Conservation (phyloP, 192 early-diverging fungal species). For the Backusella tuberculispora region DNA sequence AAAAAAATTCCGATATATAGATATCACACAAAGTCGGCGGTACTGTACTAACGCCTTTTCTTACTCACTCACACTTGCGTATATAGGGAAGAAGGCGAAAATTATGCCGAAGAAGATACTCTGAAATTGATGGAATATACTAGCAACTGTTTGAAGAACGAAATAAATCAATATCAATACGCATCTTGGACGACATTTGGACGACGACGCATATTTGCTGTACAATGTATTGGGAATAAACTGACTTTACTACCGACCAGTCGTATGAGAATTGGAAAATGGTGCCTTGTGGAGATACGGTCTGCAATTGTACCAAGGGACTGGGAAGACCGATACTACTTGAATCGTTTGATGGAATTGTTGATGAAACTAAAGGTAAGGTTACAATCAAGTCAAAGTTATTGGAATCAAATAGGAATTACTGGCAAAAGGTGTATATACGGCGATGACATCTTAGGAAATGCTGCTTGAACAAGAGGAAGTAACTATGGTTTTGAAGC, state of each 20-base stretch:
- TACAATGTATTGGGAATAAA: slow-evolving; percentile 17
- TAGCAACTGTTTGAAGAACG: slow-evolving; percentile 10
- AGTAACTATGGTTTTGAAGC: background rate
- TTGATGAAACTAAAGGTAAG: slow-evolving; percentile 19
- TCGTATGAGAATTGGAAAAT: slow-evolving; percentile 14
- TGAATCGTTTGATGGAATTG: slow-evolving; percentile 17
- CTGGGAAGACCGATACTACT: slow-evolving; percentile 18
- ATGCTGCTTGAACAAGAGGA: slow-evolving; percentile 11
- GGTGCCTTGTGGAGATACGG: slow-evolving; percentile 16
- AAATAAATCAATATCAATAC: slow-evolving; percentile 9
- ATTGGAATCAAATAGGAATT: slow-evolving; percentile 19
- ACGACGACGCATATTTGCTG: slow-evolving; percentile 21
- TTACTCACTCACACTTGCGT: slow-evolving; percentile 9
- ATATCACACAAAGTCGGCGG: slow-evolving; percentile 15
- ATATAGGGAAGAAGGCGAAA: slow-evolving; percentile 18
- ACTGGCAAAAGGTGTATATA: slow-evolving; percentile 11
- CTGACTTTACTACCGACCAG: slow-evolving; percentile 19
- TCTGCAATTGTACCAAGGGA: slow-evolving; percentile 20
- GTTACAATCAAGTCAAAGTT: slow-evolving; percentile 19
- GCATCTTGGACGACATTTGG: slow-evolving; percentile 17
- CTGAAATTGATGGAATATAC: slow-evolving; percentile 26
- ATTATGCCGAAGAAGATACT: slow-evolving; percentile 19
- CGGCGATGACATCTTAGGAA: slow-evolving; percentile 11
- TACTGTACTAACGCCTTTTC: slow-evolving; percentile 19
- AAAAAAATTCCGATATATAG: slow-evolving; percentile 6